Evolutionary conservation across 257 asterid genomes (phyloP), one percentile per base, ranked within the genome.

Genomic region (Gentiana straminea): DNA sequence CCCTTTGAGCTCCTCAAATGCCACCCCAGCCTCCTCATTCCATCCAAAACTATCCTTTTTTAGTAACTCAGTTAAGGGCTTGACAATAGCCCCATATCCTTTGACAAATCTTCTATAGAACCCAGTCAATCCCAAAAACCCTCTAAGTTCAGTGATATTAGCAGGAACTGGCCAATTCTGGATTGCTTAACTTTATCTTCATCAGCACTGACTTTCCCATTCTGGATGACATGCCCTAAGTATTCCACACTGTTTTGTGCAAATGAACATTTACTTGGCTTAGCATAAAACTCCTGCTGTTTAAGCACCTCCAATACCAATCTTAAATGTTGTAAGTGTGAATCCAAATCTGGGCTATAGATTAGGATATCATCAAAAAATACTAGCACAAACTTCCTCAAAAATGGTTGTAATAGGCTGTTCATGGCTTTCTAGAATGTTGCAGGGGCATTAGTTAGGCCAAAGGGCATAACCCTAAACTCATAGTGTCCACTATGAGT

Each of bases 321-420:
- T 5, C 15, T 38, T 4, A 61, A 39, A 6, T 61, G 58, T 2
- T 2, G 13, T 5, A 4, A 3, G 39, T 51, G 43, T 35, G 24
- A 37, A 0, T 0, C 4, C 8, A 36, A 3, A 9, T 24, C 12
- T 8, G 13, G 2, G 9, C 34, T 61, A 32, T 37, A 61, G 3
- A 59, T 11, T 35, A 59, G 24, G 5, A 57, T 57, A 13, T 59
- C 63, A 5, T 56, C 49, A 43, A 58, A 58, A 44, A 44, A 56
- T 13, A 59, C 48, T 38, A 59, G 24, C 24, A 15, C 24, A 15
- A 15, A 15, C 24, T 15, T 15, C 24, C 24, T 15, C 24, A 15
- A 15, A 15, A 15, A 15, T 15, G 24, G 24, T 15, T 15, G 24
- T 15, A 15, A 15, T 15, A 15, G 4, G 4, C 7, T 7, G 7